Evolutionary conservation across 2,329 filamentous ascomycete species (phyloP), one percentile per base, ranked within the genome.

Genomic region (Colletotrichum sp.): DNA sequence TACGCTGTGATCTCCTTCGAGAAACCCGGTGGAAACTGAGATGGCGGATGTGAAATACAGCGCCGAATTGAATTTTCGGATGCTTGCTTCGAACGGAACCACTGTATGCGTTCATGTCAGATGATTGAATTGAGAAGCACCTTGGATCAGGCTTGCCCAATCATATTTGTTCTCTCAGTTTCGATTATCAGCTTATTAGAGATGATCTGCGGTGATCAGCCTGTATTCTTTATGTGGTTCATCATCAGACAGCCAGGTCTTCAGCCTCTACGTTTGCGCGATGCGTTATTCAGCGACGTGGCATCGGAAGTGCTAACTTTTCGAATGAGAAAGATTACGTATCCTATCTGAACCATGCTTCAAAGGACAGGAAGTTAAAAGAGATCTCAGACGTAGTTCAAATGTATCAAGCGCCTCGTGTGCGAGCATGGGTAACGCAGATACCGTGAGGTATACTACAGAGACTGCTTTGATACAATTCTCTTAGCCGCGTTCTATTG

Each of bases 1-100:
- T 92, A 92, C 79, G 89, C 89, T 22, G 89, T 92, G 13, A 90
- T 92, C 86, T 87, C 86, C 16, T 92, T 92, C 79, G 82, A 87
- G 78, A 92, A 91, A 78, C 30, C 65, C 27, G 34, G 44, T 25
- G 34, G 29, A 63, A 64, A 55, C 22, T 57, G 66, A 57, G 30
- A 64, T 22, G 11, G 7, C 44, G 44, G 44, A 6, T 22, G 16
- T 13, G 44, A 22, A 52, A 52, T 52, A 22, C 44, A 8, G 44
- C 44, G n/a, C n/a, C 44, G 44, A 25, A 52, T 2, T 25, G 44
- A 52, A 52, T n/a, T 52, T 22, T 22, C n/a, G 6, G 44, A 52
- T 52, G 44, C 44, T 22, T 52, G 11, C n/a, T 52, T 52, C 44
- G 44, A 13, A 22, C 2, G 12, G n/a, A 52, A 52, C 44, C n/a